Evolutionary conservation across 2,329 filamentous ascomycete species (phyloP), one percentile per base, ranked within the genome.

Genomic region (Fusarium bulbicola): DNA sequence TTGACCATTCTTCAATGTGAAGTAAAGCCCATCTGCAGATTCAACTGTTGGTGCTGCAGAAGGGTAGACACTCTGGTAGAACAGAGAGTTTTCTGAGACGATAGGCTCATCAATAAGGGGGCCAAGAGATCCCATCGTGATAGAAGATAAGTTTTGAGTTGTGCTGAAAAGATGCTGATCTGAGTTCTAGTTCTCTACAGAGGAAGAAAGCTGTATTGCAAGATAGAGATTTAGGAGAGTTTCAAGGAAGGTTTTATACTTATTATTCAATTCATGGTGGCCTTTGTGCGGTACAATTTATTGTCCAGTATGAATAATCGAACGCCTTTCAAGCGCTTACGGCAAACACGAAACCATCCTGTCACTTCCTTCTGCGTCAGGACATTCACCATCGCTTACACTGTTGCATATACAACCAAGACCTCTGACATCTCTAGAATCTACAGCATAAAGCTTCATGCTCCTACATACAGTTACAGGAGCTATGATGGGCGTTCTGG

Each of bases 181-280:
- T 28, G 24, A 11, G 20, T 3, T 46, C 13, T 21, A 10, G 42
- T n/a, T n/a, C 13, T n/a, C 34, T 14, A 40, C 13, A 40, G 6
- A 26, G 24, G 24, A 45, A 15, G 18, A 9, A 26, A 46, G 16
- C 12, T 46, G 12, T 28, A 14, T 20, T 26, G 12, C 8, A 13
- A 28, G 5, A 0, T 3, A 14, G 6, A 13, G 18, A 28, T 28
- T 3, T 3, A 46, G 18, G 1, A 5, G 26, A 46, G 20, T 6
- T 15, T 28, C 8, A 7, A 5, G 9, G 20, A 7, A 46, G 26
- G 9, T 5, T 46, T 46, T 46, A 46, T 46, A 46, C 45, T 28
- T 15, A 21, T 21, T 46, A 0, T 46, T 46, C 24, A 9, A 15
- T 28, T 14, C 1, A 7, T 14, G 43, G 6, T 6, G 21, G 43